Evolutionary conservation across 345 rosid genomes (phyloP), one percentile per base, ranked within the genome.

Genomic region (Xanthoceras sorbifolium): DNA sequence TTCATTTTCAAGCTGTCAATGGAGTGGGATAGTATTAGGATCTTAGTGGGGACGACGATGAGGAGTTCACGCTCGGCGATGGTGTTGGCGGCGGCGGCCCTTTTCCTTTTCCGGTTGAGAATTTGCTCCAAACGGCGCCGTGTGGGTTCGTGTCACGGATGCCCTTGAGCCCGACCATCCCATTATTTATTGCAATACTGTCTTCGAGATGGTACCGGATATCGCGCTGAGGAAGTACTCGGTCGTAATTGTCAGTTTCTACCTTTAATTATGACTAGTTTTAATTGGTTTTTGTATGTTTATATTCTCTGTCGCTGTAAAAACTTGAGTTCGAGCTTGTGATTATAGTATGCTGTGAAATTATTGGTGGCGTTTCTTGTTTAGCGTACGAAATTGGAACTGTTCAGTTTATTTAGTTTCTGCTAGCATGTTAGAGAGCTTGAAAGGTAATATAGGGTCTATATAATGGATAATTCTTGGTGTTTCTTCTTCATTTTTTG

Each of bases 11-110:
- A 36, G 10, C 17, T n/a, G 10, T 63, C 18, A 54, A 89, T 92
- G 98, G 98, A 94, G 94, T 94, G 97, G 98, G 98, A 94, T 78
- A 94, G 98, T 82, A 83, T 81, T 92, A 97, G 87, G 98, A 94
- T 91, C 90, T 91, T 72, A 92, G 96, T 79, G 90, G 82, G 12
- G 97, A 88, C 38, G 91, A 88, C 57, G 98, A 92, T 29, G 98
- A 89, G 46, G 97, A 85, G 76, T 90, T 87, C 76, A n/a, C 71
- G 71, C 65, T 88, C 44, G 84, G 82, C 64, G 91, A 82, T 10
- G 86, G n/a, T n/a, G n/a, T n/a, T n/a, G n/a, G 78, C 48, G 89
- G 76, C 18, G 86, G 82, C 32, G 89, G 86, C 44, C 89, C 91
- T 17, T 77, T 92, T 28, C 97, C 96, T 54, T 89, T 89, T 66